Evolutionary conservation across 2,329 filamentous ascomycete species (phyloP), one percentile per base, ranked within the genome.

Genomic region (Clarireedia monteithiana): DNA sequence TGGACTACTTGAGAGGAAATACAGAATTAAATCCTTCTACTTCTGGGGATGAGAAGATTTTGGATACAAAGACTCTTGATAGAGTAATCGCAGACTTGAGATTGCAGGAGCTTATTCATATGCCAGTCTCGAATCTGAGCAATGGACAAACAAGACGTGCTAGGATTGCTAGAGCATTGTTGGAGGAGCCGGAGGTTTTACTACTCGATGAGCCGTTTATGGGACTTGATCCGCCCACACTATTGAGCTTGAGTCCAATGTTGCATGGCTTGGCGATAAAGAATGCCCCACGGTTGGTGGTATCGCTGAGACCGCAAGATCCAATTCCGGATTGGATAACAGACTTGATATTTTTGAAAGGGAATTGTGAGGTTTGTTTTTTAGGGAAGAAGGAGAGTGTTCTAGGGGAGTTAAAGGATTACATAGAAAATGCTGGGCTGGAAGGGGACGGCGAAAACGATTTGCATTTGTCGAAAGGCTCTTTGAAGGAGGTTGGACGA

Each of bases 151-250:
- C 88, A 6, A 78, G 92, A 60, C 77, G 94, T 54, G 88, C 92
- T 6, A 83, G 89, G 59, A 96, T 99, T 63, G 94, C 91, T 2
- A 88, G 90, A 64, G 91, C 91, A 0, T 73, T 99, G 50, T 76
- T 97, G 57, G 83, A 77, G 6, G 79, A 80, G 52, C 94, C 94
- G 0, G 88, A 95, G 70, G 79, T 96, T 10, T 68, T 99, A 59
- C 76, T 97, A 52, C 76, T 96, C 2, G 94, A 99, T 71, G 92
- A 96, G 65, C 92, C 94, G 1, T 96, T 96, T 67, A 95, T 96
- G 88, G 92, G 94, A 0, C 76, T 99, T 15, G 94, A 97, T 70
- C 94, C 92, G 14, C 85, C 85, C 5, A 95, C 91, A 0, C 81
- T 89, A 12, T 77, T 80, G 12, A 80, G 81, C 1, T 73, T 97